These are phyloP conservation scores for Pyrrhoderma lamaoense DNA, from an alignment of 1,284 basidiomycete species.

Conservation along the genomic window DNA sequence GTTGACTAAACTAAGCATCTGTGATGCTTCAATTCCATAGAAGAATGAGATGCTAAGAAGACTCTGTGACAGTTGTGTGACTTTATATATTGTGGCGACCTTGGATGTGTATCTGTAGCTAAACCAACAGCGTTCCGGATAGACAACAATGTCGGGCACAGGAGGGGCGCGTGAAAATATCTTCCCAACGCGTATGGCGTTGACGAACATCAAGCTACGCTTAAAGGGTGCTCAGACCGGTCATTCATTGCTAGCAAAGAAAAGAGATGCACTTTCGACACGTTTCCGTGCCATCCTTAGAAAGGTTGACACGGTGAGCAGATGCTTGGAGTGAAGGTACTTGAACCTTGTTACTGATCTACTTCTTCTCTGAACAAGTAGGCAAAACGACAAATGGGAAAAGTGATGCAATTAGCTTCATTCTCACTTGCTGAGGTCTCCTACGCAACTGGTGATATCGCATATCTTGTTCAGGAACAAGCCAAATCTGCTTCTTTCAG, in stretches of 20 bases:
- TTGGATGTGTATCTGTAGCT: neutral
- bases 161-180: constrained; percentile 79
- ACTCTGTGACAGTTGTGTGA: too few relatives aligned
- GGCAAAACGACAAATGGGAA: constrained; percentile 99
- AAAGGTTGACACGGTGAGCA: constrained; percentile 87
- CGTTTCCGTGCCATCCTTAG: constrained; percentile 84
- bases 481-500: constrained; percentile 88
- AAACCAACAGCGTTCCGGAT: neutral
- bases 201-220: constrained; percentile 89
- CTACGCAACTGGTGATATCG: constrained; percentile 95
- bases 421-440: constrained; percentile 98
- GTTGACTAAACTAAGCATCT: too few relatives aligned
- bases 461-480: constrained; percentile 90
- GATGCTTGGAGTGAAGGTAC: neutral
- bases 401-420: constrained; percentile 96
- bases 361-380: constrained; percentile 26
- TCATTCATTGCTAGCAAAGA: constrained; percentile 95
- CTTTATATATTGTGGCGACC: constrained; percentile 2
- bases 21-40: too few relatives aligned
- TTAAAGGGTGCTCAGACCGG: constrained; percentile 97
- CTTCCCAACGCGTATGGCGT: constrained; percentile 91
- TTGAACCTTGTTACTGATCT: neutral
- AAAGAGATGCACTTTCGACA: constrained; percentile 91
- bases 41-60: too few relatives aligned
- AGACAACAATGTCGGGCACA: constrained; percentile 71